These are phyloP conservation scores for Pythium aristosporum DNA, from an alignment of 352 stramenopile species.

Conservation along the genomic window DNA sequence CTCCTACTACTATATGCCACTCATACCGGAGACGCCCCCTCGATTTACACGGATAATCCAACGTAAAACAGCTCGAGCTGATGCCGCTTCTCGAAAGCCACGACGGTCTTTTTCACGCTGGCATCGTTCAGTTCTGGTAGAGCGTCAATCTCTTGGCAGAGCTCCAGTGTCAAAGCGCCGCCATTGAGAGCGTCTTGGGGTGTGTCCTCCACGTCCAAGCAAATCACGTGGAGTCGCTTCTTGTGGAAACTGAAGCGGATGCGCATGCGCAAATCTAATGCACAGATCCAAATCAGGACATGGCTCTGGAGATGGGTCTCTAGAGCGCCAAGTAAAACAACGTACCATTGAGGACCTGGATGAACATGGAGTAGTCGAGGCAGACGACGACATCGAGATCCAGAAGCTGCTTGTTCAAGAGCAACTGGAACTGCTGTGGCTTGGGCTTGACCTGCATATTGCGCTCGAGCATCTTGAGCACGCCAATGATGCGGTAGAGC, in stretches of 20 bases:
- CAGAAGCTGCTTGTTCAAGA: slow-evolving; percentile 35
- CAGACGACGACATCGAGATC: slow-evolving; percentile 53
- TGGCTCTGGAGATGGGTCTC: not conserved
- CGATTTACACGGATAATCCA: slow-evolving; percentile 11
- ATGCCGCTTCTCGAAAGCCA: slow-evolving; percentile 23
- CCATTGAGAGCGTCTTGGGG: slow-evolving; percentile 38
- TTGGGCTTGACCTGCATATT: slow-evolving; percentile 47
- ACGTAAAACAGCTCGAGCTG: slow-evolving; percentile 29
- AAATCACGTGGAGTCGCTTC: slow-evolving; percentile 47
- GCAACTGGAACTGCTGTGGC: slow-evolving; percentile 49
- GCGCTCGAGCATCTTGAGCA: slow-evolving; percentile 51
- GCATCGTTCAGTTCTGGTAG: slow-evolving; percentile 14
- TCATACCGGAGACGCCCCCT: not conserved
- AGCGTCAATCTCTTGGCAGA: slow-evolving; percentile 31
- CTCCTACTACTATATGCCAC: not conserved
- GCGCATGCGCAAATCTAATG: slow-evolving; percentile 24
- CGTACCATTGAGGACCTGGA: slow-evolving; percentile 24
- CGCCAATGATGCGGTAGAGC: slow-evolving; percentile 29
- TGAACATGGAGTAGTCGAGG: slow-evolving; percentile 43
- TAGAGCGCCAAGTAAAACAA: not conserved
- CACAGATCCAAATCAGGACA: not conserved
- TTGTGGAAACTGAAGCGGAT: slow-evolving; percentile 27
- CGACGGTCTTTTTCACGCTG: slow-evolving; percentile 21
- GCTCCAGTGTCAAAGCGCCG: slow-evolving; percentile 34
- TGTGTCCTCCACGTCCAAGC: slow-evolving; percentile 51